Conservation (phyloP, 2,329 filamentous ascomycete genomes). For the Pseudodiploospora longispora region DNA sequence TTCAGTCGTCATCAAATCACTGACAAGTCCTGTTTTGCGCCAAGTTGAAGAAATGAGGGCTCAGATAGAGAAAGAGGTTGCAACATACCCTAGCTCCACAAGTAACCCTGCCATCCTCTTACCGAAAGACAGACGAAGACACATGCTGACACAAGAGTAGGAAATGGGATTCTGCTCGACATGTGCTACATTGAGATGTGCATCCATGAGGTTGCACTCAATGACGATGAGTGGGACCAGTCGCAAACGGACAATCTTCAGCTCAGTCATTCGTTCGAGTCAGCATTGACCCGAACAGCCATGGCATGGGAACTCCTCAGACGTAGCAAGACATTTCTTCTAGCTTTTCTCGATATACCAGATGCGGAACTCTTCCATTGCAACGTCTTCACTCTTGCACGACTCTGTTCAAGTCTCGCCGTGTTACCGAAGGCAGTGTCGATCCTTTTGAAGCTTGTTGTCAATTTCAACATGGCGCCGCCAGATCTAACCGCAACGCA, state of each 20-base stretch:
- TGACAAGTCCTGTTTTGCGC: constrained; percentile 2
- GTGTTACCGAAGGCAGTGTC: constrained; percentile 4
- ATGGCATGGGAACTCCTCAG: constrained; percentile 7
- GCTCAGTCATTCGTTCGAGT: not conserved
- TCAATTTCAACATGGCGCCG: not conserved
- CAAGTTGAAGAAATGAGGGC: constrained; percentile 1
- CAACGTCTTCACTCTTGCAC: constrained; percentile 4
- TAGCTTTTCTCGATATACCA: constrained; percentile 2
- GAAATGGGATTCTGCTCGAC: not conserved
- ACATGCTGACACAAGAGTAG: not conserved
- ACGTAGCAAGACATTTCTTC: constrained; percentile 3
- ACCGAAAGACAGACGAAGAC: too few relatives aligned
- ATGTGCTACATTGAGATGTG: constrained; percentile 7
- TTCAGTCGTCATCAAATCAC: not conserved
- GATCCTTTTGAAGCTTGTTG: constrained; percentile 1
- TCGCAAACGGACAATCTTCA: not conserved
- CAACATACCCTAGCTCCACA: not conserved
- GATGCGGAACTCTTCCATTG: constrained; percentile 2
- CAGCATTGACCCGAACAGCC: not conserved
- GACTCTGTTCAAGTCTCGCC: constrained; percentile 2
- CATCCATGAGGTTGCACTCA: constrained; percentile 3
- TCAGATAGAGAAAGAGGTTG: not conserved
- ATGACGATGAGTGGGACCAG: not conserved
- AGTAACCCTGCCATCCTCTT: not conserved
- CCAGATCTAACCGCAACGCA: not conserved